These are phyloP conservation scores for Phytophthora aleatoria DNA, from an alignment of 352 stramenopile genomes.

Conservation along the genomic window DNA sequence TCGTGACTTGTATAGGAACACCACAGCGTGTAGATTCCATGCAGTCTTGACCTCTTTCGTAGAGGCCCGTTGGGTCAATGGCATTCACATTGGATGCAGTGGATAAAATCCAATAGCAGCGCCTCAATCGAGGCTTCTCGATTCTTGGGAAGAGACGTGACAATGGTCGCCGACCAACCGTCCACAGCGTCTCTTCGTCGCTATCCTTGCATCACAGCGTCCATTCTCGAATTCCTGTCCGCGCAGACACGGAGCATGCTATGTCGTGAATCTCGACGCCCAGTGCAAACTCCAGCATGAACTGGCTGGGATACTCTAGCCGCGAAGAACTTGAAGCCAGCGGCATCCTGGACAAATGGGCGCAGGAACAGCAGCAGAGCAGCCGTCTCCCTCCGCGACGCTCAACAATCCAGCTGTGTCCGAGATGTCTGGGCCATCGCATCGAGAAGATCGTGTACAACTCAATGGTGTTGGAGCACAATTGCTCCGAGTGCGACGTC, in stretches of 20 bases:
- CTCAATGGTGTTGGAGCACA: constrained; percentile 57
- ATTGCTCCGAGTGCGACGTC: constrained; percentile 57
- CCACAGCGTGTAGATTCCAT: no score
- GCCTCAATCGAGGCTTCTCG: neutral
- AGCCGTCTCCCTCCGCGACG: constrained; percentile 1
- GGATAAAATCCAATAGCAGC: no score
- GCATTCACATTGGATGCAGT: no score
- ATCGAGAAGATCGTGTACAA: constrained; percentile 65
- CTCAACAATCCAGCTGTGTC: constrained; percentile 47
- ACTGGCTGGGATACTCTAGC: constrained; percentile 23
- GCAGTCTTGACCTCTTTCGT: no score
- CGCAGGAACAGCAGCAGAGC: constrained; percentile 29
- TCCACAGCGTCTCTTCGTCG: constrained; percentile 2
- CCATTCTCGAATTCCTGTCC: constrained; percentile 10
- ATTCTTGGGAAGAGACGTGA: neutral
- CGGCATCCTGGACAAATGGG: constrained; percentile 29
- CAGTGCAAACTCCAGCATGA: constrained; percentile 12
- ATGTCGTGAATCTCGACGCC: constrained; percentile 19
- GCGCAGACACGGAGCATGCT: constrained; percentile 5
- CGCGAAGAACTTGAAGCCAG: constrained; percentile 30
- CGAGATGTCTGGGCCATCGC: constrained; percentile 57
- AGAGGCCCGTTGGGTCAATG: no score
- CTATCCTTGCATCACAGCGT: neutral
- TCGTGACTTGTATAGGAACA: no score
- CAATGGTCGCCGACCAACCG: neutral